These are phyloP conservation scores for Paramecium sonneborni DNA, from an alignment of 73 alveolate species.

Conservation along the genomic window DNA sequence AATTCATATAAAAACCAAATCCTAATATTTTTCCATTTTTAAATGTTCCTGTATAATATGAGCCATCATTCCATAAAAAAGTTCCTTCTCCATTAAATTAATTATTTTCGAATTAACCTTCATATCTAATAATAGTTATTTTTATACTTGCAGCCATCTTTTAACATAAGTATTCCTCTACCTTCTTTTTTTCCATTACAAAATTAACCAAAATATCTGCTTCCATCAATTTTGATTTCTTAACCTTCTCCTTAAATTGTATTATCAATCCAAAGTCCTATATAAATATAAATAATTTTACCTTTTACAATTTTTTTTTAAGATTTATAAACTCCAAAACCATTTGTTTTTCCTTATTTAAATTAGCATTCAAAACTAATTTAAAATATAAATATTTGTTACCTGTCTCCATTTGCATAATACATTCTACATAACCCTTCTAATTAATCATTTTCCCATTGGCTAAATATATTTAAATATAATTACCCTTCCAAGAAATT, in stretches of 20 bases:
- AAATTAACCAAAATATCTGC: conserved; percentile 34
- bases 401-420: conserved; percentile 53
- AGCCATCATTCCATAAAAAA: conserved; percentile 11
- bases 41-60: neutral
- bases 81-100: neutral
- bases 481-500: conserved; percentile 30
- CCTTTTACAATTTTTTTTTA: conserved; percentile 32
- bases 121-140: neutral
- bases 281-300: neutral
- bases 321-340: conserved; percentile 21
- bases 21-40: neutral
- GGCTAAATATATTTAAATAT: neutral
- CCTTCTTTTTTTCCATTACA: conserved; percentile 22
- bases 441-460: conserved; percentile 13
- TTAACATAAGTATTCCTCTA: neutral
- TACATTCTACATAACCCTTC: conserved; percentile 38
- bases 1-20: neutral
- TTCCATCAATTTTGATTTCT: conserved; percentile 20
- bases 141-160: conserved; percentile 43
- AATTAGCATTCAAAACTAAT: conserved; percentile 36
- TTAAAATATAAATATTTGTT: neutral
- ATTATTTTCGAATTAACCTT: conserved; percentile 20
- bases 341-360: neutral
- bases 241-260: conserved; percentile 14
- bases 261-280: conserved; percentile 27